phyloP scores from a whole-genome alignment of 208 protist species.

The Trypanosomatidae sp. region DNA sequence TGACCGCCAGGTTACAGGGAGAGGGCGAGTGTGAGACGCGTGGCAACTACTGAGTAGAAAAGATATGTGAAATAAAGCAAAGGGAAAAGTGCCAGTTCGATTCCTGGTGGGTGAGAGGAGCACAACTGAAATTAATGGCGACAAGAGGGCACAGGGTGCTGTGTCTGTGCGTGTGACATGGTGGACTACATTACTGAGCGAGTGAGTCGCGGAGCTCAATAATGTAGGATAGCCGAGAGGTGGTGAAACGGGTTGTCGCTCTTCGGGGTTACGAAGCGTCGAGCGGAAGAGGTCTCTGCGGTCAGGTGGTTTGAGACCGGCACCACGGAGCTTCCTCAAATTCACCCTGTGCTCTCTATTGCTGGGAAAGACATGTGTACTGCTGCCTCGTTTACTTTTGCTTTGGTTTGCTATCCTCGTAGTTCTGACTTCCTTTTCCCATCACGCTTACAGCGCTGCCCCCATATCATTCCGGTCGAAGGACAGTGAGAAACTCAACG shows the following conservation, averaged over 20 bases:
- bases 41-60: not conserved
- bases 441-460: too few species aligned
- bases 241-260: not conserved
- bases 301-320: not conserved
- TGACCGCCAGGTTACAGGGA: not conserved
- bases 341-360: not conserved
- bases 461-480: too few species aligned
- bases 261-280: not conserved
- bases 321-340: not conserved
- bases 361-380: not conserved
- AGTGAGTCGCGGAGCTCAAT: not conserved
- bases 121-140: not conserved
- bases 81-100: not conserved
- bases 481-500: too few species aligned
- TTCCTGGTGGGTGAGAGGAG: not conserved
- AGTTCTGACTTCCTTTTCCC: too few species aligned
- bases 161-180: not conserved
- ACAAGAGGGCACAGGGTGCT: not conserved
- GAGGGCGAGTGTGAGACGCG: not conserved
- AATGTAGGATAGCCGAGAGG: not conserved
- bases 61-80: not conserved
- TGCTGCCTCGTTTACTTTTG: not conserved
- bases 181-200: not conserved
- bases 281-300: not conserved
- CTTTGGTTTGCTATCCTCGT: not conserved